phyloP scores from a whole-genome alignment of 352 stramenopile species.

The Peronospora tabacina region DNA sequence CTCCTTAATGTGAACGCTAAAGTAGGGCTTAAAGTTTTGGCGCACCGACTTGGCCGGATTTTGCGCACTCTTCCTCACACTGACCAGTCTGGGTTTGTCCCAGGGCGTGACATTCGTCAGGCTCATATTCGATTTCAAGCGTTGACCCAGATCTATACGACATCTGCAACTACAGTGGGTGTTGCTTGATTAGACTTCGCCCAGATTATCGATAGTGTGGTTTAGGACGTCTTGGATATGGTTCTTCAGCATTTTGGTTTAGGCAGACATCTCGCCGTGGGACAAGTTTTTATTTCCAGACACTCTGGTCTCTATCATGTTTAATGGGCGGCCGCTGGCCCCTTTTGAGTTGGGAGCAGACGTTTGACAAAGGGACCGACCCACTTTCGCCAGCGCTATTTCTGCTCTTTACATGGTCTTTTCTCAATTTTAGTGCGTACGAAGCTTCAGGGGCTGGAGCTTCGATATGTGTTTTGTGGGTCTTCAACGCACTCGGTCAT shows the following conservation, averaged over 20 bases:
- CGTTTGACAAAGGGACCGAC: background rate
- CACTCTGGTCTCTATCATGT: background rate
- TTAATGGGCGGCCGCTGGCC: background rate
- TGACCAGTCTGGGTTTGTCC: background rate
- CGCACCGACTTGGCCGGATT: background rate
- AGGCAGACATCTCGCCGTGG: background rate
- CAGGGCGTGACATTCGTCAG: background rate
- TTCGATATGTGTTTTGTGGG: background rate
- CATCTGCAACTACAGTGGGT: background rate
- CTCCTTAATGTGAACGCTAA: background rate
- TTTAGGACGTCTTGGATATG: background rate
- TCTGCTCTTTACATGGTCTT: conserved; percentile 1
- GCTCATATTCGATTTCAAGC: background rate
- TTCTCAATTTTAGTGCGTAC: background rate
- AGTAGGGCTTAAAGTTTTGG: background rate
- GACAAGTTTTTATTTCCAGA: background rate
- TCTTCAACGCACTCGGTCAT: background rate
- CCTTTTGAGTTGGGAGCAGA: background rate
- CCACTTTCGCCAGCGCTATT: background rate
- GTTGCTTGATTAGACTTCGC: background rate
- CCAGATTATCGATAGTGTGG: background rate
- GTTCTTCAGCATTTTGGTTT: background rate
- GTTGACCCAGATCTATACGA: background rate
- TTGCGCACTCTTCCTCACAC: background rate
- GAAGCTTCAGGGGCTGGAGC: background rate